Evolutionary conservation across 768 basidiomycete species (phyloP), one percentile per base, ranked within the genome.

Genomic region (Plicaturopsis crispa): DNA sequence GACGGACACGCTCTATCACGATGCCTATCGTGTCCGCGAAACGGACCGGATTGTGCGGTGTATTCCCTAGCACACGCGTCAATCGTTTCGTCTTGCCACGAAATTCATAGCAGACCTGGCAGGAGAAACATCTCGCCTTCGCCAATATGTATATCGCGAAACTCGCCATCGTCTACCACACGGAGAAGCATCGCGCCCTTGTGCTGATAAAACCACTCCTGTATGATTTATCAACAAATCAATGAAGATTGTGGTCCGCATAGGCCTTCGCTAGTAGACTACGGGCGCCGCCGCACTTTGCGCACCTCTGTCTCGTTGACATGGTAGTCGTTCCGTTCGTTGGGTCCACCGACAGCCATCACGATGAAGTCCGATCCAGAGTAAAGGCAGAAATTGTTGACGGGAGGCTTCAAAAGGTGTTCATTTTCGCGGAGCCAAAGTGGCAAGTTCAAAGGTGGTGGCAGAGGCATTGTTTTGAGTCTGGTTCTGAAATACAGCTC

Each of bases 151-250:
- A 97, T 85, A 56, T 98, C 94, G 53, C 72, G 69, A 61, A 93
- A 93, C 45, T 67, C 63, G 7, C 74, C 78, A 5, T 77, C 86
- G 35, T 90, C 87, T 12, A 96, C 82, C 1, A 88, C 81, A 43
- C 86, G 80, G 16, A 99, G 68, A 2, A 89, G 65, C 92, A 98
- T 97, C 2, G 73, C 78, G 3, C 94, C 94, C 57, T 92, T 91
- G 66, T 93, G 71, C 55, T 99, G 94, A 61, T 92, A 97, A 61
- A 97, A 98, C 93, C 92, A 97, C 61, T 98, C 94, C 84, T 90
- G 35, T 30, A 12, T 38, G 6, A 28, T 24, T n/a, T 10, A 10
- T 18, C n/a, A 26, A 22, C 24, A 38, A 22, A 17, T 34, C 34
- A 39, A 12, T 18, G 34, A 38, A 7, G 21, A 22, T 38, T 13